phyloP scores from a whole-genome alignment of 306 rosid species.

The Abrus precatorius region DNA sequence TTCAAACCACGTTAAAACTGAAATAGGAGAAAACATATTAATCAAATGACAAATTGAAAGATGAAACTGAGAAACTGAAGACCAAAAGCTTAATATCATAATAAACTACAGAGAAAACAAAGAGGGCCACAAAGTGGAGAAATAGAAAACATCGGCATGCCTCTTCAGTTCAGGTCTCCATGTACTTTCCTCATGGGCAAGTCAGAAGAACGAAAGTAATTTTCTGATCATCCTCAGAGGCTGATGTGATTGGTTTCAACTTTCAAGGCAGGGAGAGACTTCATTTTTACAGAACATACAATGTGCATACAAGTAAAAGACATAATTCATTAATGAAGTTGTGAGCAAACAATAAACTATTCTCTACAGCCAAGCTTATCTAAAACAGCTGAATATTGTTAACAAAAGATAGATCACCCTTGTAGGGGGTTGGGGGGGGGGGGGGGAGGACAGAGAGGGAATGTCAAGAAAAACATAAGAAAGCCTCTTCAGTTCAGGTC shows the following conservation, averaged over 20 bases:
- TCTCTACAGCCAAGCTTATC: not conserved
- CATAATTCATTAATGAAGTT: not conserved
- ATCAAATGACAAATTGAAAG: not conserved
- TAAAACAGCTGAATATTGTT: not conserved
- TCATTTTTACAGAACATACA: not conserved
- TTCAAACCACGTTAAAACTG: slow-evolving; percentile 12
- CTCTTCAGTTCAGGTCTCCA: slow-evolving; percentile 75
- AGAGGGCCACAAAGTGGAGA: not conserved
- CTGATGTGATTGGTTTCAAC: not conserved
- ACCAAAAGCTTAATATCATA: not conserved
- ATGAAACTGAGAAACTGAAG: not conserved
- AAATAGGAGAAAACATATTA: not conserved
- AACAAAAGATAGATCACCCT: not conserved
- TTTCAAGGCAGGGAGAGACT: not conserved
- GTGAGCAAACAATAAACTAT: not conserved
- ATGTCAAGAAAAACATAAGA: not conserved
- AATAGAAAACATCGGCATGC: not conserved
- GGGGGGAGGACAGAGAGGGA: not conserved
- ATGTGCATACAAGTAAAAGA: not conserved
- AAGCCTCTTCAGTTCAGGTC: slow-evolving; percentile 75
- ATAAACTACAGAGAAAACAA: not conserved
- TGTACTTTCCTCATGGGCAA: slow-evolving; percentile 53
- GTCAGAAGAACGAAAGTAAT: slow-evolving; percentile 62
- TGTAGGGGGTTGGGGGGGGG: too few species aligned
- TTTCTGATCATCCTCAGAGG: slow-evolving; percentile 56